Conservation (phyloP, 2,329 filamentous ascomycete genomes). For the Furcasterigmium furcatum region DNA sequence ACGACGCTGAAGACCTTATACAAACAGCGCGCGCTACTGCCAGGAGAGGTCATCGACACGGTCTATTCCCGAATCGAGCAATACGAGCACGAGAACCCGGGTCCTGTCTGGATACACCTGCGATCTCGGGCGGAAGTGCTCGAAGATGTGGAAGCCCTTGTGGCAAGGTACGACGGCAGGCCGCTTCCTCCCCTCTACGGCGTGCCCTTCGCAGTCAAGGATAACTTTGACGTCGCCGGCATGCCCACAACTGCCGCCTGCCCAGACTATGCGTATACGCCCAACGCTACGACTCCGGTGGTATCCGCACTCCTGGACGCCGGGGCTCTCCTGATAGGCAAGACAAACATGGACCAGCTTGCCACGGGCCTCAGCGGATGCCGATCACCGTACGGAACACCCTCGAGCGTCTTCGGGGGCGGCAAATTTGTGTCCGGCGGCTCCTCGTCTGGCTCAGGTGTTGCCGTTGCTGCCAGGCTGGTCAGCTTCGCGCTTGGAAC, state of each 20-base stretch:
- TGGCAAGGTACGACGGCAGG: too few relatives aligned
- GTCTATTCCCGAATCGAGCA: too few relatives aligned
- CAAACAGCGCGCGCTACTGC: too few relatives aligned
- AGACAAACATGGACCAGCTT: conserved; percentile 57
- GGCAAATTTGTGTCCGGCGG: too few relatives aligned
- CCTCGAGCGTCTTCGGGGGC: conserved; percentile 53
- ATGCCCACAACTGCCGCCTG: conserved; percentile 60
- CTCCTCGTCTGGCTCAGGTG: conserved; percentile 64
- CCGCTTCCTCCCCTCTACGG: conserved; percentile 66
- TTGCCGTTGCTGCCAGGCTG: conserved; percentile 56
- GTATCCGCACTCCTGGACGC: conserved; percentile 35
- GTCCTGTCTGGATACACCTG: too few relatives aligned
- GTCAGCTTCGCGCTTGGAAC: conserved; percentile 60
- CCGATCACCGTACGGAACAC: conserved; percentile 61
- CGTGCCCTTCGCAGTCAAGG: conserved; percentile 65
- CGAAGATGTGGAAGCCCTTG: too few relatives aligned
- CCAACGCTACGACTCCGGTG: conserved; percentile 35
- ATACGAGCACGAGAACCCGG: too few relatives aligned
- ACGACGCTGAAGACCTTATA: too few relatives aligned
- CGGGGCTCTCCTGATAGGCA: conserved; percentile 54
- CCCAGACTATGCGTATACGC: conserved; percentile 58
- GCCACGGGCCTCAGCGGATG: conserved; percentile 71
- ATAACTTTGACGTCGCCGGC: conserved; percentile 63
- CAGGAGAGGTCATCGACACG: too few relatives aligned
- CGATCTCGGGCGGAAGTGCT: too few relatives aligned